A percentile compares a stretch with the other conserved stretches of the same genome.
Conservation (phyloP, 2,329 filamentous ascomycete genomes). For the Monilinia vaccinii-corymbosi region DNA sequence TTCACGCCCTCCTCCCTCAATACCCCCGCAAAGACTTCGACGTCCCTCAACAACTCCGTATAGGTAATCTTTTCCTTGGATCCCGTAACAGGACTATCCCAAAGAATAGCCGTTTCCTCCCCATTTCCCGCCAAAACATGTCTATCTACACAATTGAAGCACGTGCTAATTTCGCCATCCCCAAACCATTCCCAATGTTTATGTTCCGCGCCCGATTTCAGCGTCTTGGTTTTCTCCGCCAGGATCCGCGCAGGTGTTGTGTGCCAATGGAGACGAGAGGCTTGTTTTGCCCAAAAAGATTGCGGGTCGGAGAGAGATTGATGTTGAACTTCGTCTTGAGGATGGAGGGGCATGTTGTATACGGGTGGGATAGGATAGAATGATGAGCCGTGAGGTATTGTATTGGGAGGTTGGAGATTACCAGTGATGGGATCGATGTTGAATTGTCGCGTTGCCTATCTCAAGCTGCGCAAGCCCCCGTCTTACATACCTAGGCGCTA, state of each 20-base stretch:
- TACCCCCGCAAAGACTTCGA: conserved; percentile 73
- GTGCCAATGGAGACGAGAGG: conserved; percentile 72
- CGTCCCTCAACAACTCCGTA: conserved; percentile 63
- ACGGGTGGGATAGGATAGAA: not conserved
- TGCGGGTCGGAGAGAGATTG: conserved; percentile 59
- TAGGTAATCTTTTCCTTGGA: conserved; percentile 70
- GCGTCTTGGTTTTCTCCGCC: conserved; percentile 49
- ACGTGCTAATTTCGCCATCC: conserved; percentile 79
- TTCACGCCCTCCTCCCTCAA: conserved; percentile 72
- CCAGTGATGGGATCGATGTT: not conserved
- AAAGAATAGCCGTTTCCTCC: conserved; percentile 66
- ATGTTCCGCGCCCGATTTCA: conserved; percentile 54
- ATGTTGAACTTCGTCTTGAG: conserved; percentile 28
- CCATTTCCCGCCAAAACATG: conserved; percentile 78
- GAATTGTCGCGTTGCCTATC: not conserved
- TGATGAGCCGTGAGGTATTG: not conserved
- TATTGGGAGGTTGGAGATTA: not conserved
- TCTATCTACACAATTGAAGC: conserved; percentile 84
- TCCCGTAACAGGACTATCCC: conserved; percentile 77
- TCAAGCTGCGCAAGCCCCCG: not conserved
- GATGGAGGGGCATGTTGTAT: conserved; percentile 23
- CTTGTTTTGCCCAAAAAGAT: conserved; percentile 67
- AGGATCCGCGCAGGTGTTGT: conserved; percentile 59
- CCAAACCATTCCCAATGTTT: conserved; percentile 86
- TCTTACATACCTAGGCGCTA: not conserved